Evolutionary conservation across 2,329 filamentous ascomycete genomes (phyloP).

Genomic region (Madurella mycetomatis): DNA sequence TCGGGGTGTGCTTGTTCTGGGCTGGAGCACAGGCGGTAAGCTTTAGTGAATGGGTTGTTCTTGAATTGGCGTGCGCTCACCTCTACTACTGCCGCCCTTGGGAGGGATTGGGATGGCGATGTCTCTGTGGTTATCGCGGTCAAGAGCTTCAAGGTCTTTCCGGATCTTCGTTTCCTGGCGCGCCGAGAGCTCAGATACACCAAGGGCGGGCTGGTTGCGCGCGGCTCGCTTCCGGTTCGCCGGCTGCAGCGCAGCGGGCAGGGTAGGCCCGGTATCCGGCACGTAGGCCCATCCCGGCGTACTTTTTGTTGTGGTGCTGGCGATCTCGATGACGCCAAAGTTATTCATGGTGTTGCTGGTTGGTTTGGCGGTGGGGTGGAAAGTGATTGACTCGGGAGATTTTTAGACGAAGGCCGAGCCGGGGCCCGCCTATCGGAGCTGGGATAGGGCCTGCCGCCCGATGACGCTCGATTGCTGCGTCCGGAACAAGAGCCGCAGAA

Average conservation of each 20-base stretch:
- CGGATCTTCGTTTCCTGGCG: constrained; percentile 77
- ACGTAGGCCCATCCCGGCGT: constrained; percentile 93
- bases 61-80: constrained; percentile 28
- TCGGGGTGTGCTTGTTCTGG: constrained; percentile 58
- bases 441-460: not conserved
- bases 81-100: constrained; percentile 44
- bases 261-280: constrained; percentile 63
- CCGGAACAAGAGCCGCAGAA: no score
- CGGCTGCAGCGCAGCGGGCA: constrained; percentile 47
- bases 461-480: not conserved
- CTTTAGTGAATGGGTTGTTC: no score
- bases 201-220: constrained; percentile 50
- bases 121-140: constrained; percentile 73
- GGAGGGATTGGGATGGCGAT: constrained; percentile 65
- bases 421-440: constrained; percentile 1
- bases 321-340: constrained; percentile 78
- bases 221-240: constrained; percentile 68
- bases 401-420: constrained; percentile 8
- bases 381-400: constrained; percentile 13
- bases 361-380: constrained; percentile 1
- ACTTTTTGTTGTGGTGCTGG: constrained; percentile 60
- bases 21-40: constrained; percentile 26
- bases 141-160: constrained; percentile 76
- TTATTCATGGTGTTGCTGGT: constrained; percentile 48
- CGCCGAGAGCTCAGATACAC: constrained; percentile 65